These are phyloP conservation scores for Mycena indigotica DNA, from an alignment of 768 basidiomycete genomes.

Conservation along the genomic window DNA sequence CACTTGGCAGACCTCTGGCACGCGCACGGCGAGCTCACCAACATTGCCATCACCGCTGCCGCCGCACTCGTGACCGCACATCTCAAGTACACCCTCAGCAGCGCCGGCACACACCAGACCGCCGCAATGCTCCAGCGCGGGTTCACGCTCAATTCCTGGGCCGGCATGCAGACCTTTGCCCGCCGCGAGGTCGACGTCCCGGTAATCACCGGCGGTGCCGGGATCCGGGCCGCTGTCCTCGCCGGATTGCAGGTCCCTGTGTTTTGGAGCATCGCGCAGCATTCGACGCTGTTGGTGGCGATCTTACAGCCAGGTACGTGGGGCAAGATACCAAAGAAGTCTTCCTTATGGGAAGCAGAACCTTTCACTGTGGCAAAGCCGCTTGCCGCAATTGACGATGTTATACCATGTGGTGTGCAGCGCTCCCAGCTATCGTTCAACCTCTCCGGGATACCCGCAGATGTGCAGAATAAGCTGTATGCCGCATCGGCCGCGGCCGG, in stretches of 20 bases:
- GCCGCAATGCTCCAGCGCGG: neutral
- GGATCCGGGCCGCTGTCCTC: no score
- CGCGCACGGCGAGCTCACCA: slow-evolving; percentile 1
- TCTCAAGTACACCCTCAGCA: slow-evolving; percentile 6
- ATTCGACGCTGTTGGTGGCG: slow-evolving; percentile 11
- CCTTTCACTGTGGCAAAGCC: neutral
- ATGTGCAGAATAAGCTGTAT: neutral
- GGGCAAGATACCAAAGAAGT: neutral
- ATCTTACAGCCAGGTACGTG: slow-evolving; percentile 11
- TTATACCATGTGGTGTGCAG: neutral
- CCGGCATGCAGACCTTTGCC: slow-evolving; percentile 5
- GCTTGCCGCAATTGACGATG: neutral
- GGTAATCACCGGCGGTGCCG: no score
- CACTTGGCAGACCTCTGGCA: slow-evolving; percentile 1
- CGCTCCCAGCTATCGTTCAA: neutral
- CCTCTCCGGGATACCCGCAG: neutral
- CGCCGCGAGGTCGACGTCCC: neutral
- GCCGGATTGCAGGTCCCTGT: slow-evolving; percentile 1
- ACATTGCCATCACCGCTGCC: slow-evolving; percentile 3
- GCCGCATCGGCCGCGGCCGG: slow-evolving; percentile 1
- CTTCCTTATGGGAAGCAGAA: neutral
- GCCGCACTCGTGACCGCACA: slow-evolving; percentile 6
- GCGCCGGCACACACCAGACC: slow-evolving; percentile 1
- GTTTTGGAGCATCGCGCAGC: slow-evolving; percentile 6
- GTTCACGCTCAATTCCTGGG: slow-evolving; percentile 1